phyloP scores from a whole-genome alignment of 2,329 filamentous ascomycete genomes.

The Fusarium sp. region DNA sequence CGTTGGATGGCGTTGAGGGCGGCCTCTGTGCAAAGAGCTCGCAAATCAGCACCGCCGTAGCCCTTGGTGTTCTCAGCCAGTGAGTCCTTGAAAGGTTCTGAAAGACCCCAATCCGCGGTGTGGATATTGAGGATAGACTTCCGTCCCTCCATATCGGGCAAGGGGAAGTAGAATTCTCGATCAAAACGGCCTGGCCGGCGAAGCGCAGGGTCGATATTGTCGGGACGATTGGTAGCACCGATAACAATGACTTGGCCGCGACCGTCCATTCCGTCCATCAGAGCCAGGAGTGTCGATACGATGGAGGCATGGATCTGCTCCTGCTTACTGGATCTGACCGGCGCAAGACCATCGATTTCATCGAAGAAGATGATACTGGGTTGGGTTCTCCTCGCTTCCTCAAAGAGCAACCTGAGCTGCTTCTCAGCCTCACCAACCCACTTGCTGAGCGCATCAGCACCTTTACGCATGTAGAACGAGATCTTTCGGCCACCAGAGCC shows the following conservation, averaged over 20 bases:
- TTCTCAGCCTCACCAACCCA: conserved; percentile 99
- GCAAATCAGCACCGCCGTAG: conserved; percentile 94
- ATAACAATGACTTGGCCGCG: conserved; percentile 98
- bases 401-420: conserved; percentile 92
- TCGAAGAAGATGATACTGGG: conserved; percentile 99
- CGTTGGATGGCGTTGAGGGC: conserved; percentile 96
- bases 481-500: conserved; percentile 93
- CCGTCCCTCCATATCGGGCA: conserved; percentile 86
- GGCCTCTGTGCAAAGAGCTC: conserved; percentile 95
- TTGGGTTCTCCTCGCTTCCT: conserved; percentile 95
- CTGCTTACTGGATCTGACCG: conserved; percentile 96
- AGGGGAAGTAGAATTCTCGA: conserved; percentile 96
- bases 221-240: conserved; percentile 96
- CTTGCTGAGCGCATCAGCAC: conserved; percentile 96
- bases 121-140: conserved; percentile 95
- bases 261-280: conserved; percentile 99
- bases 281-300: conserved; percentile 90
- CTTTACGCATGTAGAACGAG: conserved; percentile 99
- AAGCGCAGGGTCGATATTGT: conserved; percentile 96
- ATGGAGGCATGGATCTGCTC: conserved; percentile 99
- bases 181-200: conserved; percentile 95
- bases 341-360: conserved; percentile 96
- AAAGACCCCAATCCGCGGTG: conserved; percentile 92
- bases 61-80: conserved; percentile 93
- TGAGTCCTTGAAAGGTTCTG: conserved; percentile 83